Evolutionary conservation across 768 basidiomycete species (phyloP), one percentile per base, ranked within the genome.

Genomic region (Hebeloma cylindrosporum): DNA sequence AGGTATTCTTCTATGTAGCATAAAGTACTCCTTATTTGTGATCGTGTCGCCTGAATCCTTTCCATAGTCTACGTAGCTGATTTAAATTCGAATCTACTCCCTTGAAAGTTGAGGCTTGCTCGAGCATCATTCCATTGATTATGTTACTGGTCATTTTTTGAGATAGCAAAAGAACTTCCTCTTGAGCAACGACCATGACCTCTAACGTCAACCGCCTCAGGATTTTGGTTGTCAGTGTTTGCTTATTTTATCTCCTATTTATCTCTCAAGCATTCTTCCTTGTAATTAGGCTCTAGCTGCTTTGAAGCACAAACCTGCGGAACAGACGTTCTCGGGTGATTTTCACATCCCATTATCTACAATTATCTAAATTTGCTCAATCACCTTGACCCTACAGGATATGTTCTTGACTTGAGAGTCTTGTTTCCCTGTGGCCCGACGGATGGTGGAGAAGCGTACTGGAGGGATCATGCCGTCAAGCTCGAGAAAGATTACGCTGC

Each of bases 281-380:
- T 39, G 7, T 10, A 16, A 37, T 26, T 33, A 80, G 78, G 78
- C 76, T 7, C 53, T 80, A 18, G 59, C 66, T 16, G 70, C 71
- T 7, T 59, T 79, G 22, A 71, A 66, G 59, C 66, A 64, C 58
- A 78, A 74, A 45, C 75, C 76, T 20, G 41, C 57, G 13, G 51
- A 63, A 17, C 66, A 71, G 50, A 73, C 74, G 7, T 63, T 65
- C 48, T 48, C 63, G 38, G 66, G 79, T 77, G 50, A 31, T 69
- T n/a, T n/a, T n/a, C n/a, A 14, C 34, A 34, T n/a, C 16, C 10
- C 33, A 31, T 37, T n/a, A 16, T 21, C 28, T 25, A 42, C 29
- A 26, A 22, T 39, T 16, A 8, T 7, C 42, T 14, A 14, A 4
- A 27, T 42, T 18, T 20, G 14, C 33, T 38, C 29, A 14, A 27